A percentile compares a stretch with the other conserved stretches of the same genome.
These are phyloP conservation scores for Hydrangea macrophylla DNA, from an alignment of 148 eudicot genomes.

Conservation along the genomic window DNA sequence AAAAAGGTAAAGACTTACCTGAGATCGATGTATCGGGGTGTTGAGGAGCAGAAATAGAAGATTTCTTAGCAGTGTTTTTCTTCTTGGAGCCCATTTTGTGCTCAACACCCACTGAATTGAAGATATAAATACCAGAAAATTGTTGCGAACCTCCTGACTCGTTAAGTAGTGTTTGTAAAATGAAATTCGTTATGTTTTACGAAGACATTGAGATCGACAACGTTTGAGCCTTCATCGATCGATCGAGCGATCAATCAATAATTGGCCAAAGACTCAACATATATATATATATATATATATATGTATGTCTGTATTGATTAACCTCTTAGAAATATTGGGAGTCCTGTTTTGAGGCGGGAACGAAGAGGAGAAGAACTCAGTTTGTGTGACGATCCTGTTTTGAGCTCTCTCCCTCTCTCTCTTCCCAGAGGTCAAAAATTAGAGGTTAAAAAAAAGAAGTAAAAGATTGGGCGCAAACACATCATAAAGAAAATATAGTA, in stretches of 20 bases:
- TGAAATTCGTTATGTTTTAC: too few species aligned
- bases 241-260: not conserved
- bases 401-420: not conserved
- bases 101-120: not conserved
- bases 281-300: too few species aligned
- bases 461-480: too few species aligned
- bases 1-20: constrained; percentile 5
- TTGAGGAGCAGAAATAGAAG: constrained; percentile 16
- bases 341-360: too few species aligned
- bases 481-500: too few species aligned
- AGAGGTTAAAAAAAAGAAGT: too few species aligned
- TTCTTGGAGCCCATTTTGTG: constrained; percentile 19
- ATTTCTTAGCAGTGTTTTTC: constrained; percentile 2
- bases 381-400: not conserved
- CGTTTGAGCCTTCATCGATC: too few species aligned
- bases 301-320: too few species aligned
- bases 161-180: too few species aligned
- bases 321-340: too few species aligned
- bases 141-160: too few species aligned
- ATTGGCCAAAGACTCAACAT: constrained; percentile 2
- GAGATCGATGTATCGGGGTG: constrained; percentile 12
- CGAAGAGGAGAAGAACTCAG: not conserved
- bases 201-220: not conserved
- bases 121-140: not conserved
- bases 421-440: too few species aligned